These are phyloP conservation scores for Halenospora varia DNA, from an alignment of 495 filamentous ascomycete species.

Conservation along the genomic window DNA sequence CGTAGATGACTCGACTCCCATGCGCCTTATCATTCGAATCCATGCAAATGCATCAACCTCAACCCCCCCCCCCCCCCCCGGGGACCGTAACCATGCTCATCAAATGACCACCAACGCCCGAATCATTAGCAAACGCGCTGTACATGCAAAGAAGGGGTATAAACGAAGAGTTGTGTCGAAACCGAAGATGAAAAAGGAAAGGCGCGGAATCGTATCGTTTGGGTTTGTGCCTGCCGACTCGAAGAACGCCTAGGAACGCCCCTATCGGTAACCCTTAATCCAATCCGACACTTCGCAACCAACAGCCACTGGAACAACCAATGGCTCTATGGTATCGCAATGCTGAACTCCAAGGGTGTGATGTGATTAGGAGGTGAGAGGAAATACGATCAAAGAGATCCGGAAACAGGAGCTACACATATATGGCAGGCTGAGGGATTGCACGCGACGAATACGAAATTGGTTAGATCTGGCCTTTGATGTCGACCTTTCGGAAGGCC, in stretches of 20 bases:
- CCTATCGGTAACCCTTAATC: background rate
- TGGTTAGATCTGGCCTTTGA: slow-evolving; percentile 90
- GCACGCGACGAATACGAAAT: slow-evolving; percentile 11
- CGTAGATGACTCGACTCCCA: too few species aligned
- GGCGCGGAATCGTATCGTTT: background rate
- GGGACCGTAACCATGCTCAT: too few species aligned
- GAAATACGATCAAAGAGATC: slow-evolving; percentile 18
- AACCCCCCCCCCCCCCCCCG: too few species aligned
- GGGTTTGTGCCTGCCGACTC: background rate
- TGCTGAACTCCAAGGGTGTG: slow-evolving; percentile 4
- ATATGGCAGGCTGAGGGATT: slow-evolving; percentile 11
- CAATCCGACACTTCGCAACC: slow-evolving; percentile 13
- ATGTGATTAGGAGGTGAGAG: slow-evolving; percentile 13
- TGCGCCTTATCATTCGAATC: too few species aligned
- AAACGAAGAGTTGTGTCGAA: background rate
- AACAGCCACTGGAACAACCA: slow-evolving; percentile 19
- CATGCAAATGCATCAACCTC: too few species aligned
- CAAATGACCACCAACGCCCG: background rate
- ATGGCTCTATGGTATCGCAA: slow-evolving; percentile 12
- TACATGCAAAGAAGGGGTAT: background rate
- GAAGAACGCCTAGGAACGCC: background rate
- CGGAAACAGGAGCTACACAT: slow-evolving; percentile 16
- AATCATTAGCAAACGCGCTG: background rate
- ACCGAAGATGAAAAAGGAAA: background rate
- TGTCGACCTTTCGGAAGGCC: slow-evolving; percentile 84